Base-by-base conservation (phyloP, 2,329 filamentous ascomycete genomes). In the Zelopaecilomyces penicillatus region DNA sequence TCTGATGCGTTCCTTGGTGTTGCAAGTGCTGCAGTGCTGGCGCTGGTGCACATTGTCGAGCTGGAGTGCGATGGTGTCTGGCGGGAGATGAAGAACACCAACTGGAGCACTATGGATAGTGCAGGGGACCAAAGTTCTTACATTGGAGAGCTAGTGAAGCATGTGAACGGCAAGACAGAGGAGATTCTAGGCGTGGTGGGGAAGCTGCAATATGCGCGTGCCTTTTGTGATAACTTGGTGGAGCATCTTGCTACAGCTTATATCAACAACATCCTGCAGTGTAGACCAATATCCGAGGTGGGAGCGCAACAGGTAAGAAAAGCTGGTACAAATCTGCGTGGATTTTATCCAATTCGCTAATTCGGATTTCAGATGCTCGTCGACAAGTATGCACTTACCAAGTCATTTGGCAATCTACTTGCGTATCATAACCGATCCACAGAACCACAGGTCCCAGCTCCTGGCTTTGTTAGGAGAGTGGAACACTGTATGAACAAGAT, bases 61-160 rank as follows among this genome's bases (percentile, higher is more conserved):
- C 63, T 82, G 1, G 84, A 85, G 42, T 85, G 89, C 55, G 91
- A 97, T 52, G 79, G 85, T 0, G 83, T 84, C 11, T 98, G 91
- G 93, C 80, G 90, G 45, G 93, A 97, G 68, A 98, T 98, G 93
- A 85, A 83, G 51, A 95, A 96, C 60, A 95, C 85, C 1, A 86
- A 90, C 40, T 98, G 93, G 93, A 86, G 83, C 63, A 89, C 85
- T 52, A 86, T 98, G 73, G 93, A 97, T 55, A 85, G 78, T 48
- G 93, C 95, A 4, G 87, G 87, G 37, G 93, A 98, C 62, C 89
- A 96, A 60, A 96, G 89, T 65, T 83, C 85, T 0, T 98, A 96
- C 56, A 87, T 97, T 28, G 79, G 81, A 6, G 87, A 95, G 62
- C 72, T 98, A 3, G 67, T 95, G 39, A 77, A 75, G 42, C 79